phyloP scores from a whole-genome alignment of 345 rosid species.

The Camelina laxa region DNA sequence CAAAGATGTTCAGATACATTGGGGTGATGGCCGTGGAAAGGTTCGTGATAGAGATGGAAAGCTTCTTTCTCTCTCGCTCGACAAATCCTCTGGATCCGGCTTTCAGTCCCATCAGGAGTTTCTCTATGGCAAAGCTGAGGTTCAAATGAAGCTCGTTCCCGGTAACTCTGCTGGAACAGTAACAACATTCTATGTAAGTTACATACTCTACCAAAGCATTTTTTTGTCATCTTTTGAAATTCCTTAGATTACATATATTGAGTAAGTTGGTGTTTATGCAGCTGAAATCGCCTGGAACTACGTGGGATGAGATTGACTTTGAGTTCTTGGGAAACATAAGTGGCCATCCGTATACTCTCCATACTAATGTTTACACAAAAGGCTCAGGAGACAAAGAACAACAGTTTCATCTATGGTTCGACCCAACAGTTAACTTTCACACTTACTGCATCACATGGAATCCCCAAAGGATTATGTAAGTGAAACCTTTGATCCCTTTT shows the following conservation, averaged over 20 bases:
- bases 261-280: slow-evolving; percentile 18
- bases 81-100: slow-evolving; percentile 51
- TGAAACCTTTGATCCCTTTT: not conserved
- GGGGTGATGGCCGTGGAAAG: slow-evolving; percentile 43
- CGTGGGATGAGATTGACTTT: slow-evolving; percentile 53
- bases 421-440: slow-evolving; percentile 48
- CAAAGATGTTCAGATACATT: slow-evolving; percentile 42
- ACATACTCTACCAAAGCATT: not conserved
- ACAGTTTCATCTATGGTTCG: slow-evolving; percentile 53
- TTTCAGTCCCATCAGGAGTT: slow-evolving; percentile 50
- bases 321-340: slow-evolving; percentile 54
- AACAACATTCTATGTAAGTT: slow-evolving; percentile 54
- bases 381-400: slow-evolving; percentile 53
- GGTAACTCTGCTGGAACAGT: slow-evolving; percentile 62
- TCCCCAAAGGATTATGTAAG: slow-evolving; percentile 49
- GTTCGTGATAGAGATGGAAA: slow-evolving; percentile 34
- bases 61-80: slow-evolving; percentile 47
- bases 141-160: slow-evolving; percentile 54
- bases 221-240: not conserved
- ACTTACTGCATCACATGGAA: slow-evolving; percentile 51
- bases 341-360: slow-evolving; percentile 49
- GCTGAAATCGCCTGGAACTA: slow-evolving; percentile 42
- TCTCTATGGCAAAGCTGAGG: slow-evolving; percentile 47
- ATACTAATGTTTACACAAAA: slow-evolving; percentile 49
- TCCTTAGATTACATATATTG: not conserved